A percentile compares a stretch with the other conserved stretches of the same genome.
Evolutionary conservation across 768 basidiomycete genomes (phyloP).

Genomic region (Tricholoma sp.): DNA sequence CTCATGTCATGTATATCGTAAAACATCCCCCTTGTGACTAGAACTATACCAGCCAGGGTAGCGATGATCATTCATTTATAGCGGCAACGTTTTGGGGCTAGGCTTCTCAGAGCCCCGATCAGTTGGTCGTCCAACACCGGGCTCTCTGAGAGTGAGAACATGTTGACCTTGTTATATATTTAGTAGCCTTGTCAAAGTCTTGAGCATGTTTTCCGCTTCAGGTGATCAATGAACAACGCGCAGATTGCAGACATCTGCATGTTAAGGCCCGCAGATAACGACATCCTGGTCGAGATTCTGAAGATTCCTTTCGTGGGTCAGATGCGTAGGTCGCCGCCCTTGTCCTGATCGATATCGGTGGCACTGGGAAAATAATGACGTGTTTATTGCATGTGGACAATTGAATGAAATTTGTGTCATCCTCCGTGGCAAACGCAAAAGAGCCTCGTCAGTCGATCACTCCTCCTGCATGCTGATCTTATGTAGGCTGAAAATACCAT

Average conservation of each 20-base stretch:
- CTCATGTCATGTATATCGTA: conserved; percentile 1
- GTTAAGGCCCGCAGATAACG: not conserved
- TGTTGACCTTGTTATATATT: not conserved
- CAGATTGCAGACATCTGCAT: not conserved
- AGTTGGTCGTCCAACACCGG: not conserved
- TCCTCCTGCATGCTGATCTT: conserved; percentile 24
- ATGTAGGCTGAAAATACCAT: conserved; percentile 56
- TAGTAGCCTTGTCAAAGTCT: not conserved
- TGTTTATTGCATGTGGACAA: not conserved
- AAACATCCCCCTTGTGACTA: not conserved
- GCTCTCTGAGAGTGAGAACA: not conserved
- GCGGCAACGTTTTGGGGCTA: not conserved
- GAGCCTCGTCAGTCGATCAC: conserved; percentile 7
- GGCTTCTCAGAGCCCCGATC: not conserved
- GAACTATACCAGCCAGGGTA: not conserved
- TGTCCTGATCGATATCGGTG: not conserved
- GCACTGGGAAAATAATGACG: not conserved
- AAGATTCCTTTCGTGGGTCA: not conserved
- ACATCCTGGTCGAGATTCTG: not conserved
- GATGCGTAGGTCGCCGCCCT: not conserved
- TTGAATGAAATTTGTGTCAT: not conserved
- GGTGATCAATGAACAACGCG: not conserved
- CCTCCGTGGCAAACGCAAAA: not conserved
- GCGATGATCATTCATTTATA: not conserved
- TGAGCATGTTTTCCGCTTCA: not conserved